Conservation (phyloP, 2,329 filamentous ascomycete genomes). For the Bipolaris zeicola region DNA sequence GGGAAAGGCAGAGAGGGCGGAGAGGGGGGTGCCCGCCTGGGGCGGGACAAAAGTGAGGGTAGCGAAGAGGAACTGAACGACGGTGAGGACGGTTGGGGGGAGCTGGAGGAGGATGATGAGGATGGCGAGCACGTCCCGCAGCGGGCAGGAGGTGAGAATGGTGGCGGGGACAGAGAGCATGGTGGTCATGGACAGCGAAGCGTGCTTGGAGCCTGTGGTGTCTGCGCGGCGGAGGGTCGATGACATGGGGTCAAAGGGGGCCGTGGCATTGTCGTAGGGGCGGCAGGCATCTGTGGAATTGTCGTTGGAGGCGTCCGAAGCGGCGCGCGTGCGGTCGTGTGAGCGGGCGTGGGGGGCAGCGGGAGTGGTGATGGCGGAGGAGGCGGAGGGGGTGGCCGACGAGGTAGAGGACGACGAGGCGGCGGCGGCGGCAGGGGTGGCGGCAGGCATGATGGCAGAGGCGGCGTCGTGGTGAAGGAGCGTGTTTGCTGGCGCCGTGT, state of each 20-base stretch:
- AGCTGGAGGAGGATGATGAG: slow-evolving; percentile 94
- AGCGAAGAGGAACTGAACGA: slow-evolving; percentile 91
- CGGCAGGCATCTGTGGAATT: slow-evolving; percentile 45
- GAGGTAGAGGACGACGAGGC: background rate
- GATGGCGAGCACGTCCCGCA: slow-evolving; percentile 94
- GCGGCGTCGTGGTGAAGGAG: slow-evolving; percentile 6
- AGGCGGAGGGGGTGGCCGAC: background rate
- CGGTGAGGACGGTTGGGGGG: slow-evolving; percentile 82
- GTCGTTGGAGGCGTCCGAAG: slow-evolving; percentile 53
- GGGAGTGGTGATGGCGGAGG: slow-evolving; percentile 16
- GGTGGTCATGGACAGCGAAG: slow-evolving; percentile 67
- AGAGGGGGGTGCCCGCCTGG: slow-evolving; percentile 72
- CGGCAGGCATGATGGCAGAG: background rate
- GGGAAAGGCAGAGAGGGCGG: slow-evolving; percentile 72
- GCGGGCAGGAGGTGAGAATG: slow-evolving; percentile 85
- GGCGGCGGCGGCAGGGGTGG: background rate
- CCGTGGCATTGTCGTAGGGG: slow-evolving; percentile 34
- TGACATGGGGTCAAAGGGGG: slow-evolving; percentile 46
- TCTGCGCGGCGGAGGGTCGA: slow-evolving; percentile 64
- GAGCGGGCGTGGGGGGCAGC: slow-evolving; percentile 12
- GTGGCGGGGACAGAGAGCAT: slow-evolving; percentile 80
- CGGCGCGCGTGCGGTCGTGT: slow-evolving; percentile 47
- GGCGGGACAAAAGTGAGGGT: slow-evolving; percentile 90
- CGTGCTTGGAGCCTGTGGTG: slow-evolving; percentile 68
- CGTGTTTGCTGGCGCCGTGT: slow-evolving; percentile 42